Base-by-base conservation (phyloP, 345 rosid genomes). In the Iberis pinnata region DNA sequence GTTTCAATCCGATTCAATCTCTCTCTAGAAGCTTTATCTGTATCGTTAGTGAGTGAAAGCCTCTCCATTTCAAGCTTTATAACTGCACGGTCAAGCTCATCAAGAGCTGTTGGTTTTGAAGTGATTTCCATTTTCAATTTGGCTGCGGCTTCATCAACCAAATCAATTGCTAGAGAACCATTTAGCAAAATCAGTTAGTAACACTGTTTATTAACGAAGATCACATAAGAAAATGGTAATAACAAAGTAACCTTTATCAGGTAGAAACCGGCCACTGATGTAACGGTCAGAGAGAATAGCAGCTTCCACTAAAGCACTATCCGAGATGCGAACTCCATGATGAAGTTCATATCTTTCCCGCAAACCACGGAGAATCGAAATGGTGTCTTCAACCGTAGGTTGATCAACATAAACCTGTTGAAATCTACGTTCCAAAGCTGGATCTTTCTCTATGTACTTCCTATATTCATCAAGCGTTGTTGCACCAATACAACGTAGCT, bases 111-210 rank as follows among this genome's bases (percentile, higher is more conserved):
- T 39, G 99, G 99, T 68, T 93, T 93, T 17, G 99, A 88, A 42
- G 99, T 93, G 49, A 93, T 93, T 61, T 93, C 99, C 99, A 93
- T 93, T 70, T 93, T 93, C 72, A 93, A 58, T 69, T 93, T 93
- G 32, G 99, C 97, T 5, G 97, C 99, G 17, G 99, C 99, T 79
- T 93, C 99, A 69, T 93, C 99, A 47, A 93, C 99, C 49, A 93
- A 75, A 70, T 93, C 99, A 68, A 93, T 93, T 52, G 99, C 99
- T 93, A 58, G 82, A 43, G 39, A 39, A 76, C 63, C 64, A 67
- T 44, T 43, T 46, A 35, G 40, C 58, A 66, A 57, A 22, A 38
- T 11, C 37, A 41, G 56, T 68, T 43, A 53, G 53, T 9, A 42
- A 49, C 43, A 61, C 9, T 6, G 17, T 35, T 24, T 9, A 9